Evolutionary conservation across 352 stramenopile species (phyloP), one percentile per base, ranked within the genome.

Genomic region (Elongisporangium anandrum): DNA sequence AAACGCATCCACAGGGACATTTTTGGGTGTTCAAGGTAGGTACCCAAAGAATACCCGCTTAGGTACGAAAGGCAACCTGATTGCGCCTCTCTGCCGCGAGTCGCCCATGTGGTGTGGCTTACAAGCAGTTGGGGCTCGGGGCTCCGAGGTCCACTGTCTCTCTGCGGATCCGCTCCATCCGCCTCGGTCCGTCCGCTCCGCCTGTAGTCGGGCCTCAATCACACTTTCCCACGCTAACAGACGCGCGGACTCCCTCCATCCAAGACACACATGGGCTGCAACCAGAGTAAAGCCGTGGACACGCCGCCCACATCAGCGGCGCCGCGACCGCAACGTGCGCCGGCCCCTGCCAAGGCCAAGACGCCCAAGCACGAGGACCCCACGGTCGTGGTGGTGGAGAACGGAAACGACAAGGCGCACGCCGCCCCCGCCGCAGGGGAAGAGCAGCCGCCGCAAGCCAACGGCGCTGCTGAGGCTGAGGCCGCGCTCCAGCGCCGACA

Each of bases 261-360:
- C 29, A 41, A 41, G 29, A 41, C 29, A 41, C 29, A 39, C 45
- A 29, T 78, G 70, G 70, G 70, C n/a, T 78, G 70, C 66, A 75
- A 51, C 48, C 70, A 78, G 34, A 75, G 66, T 58, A 78, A 78
- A 54, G 21, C 70, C 15, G 41, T 64, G 7, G 70, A 78, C 51
- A 67, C 72, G 52, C 21, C 52, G 2, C 29, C 29, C 29, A 41
- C 22, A 22, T 55, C 17, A 48, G 39, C 15, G 38, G 13, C 26
- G 41, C 38, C 6, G 54, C 54, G 23, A 9, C 52, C 15, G 58
- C 57, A 9, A 15, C 29, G 5, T 6, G 48, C 59, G 15, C 47
- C 65, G 15, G 41, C 24, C 5, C 49, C 52, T n/a, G 45, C 54
- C 29, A 41, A 41, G 26, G 29, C 21, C 8, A 55, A 59, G 48